phyloP scores from a whole-genome alignment of 345 rosid species.

The Sisymbrium irio region DNA sequence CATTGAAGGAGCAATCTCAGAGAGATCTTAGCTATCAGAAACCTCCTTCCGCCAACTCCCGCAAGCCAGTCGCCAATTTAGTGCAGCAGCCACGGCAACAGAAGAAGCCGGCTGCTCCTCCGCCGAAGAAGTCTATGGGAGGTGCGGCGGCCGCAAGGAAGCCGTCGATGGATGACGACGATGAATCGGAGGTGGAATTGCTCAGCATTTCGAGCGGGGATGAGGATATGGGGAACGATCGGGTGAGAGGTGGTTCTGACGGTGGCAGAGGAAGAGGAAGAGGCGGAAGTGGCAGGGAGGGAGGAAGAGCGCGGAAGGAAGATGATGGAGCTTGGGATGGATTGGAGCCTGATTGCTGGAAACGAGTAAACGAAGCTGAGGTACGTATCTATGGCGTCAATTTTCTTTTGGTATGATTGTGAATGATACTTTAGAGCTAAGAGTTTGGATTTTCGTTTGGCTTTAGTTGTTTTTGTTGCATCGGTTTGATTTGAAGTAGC shows the following conservation, averaged over 20 bases:
- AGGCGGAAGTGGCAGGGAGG: slow-evolving; percentile 34
- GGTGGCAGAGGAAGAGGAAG: slow-evolving; percentile 38
- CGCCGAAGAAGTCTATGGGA: slow-evolving; percentile 25
- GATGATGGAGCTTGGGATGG: slow-evolving; percentile 81
- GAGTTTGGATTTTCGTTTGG: not conserved
- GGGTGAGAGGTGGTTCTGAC: slow-evolving; percentile 31
- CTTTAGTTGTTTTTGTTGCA: not conserved
- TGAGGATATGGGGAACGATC: slow-evolving; percentile 60
- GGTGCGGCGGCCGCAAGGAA: slow-evolving; percentile 35
- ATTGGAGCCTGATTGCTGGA: slow-evolving; percentile 90
- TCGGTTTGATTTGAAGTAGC: not conserved
- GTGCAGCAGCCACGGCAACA: slow-evolving; percentile 50
- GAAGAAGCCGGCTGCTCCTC: slow-evolving; percentile 30
- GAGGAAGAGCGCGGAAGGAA: slow-evolving; percentile 45
- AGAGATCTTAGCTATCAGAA: slow-evolving; percentile 69
- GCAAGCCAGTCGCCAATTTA: slow-evolving; percentile 73
- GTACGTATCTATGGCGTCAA: slow-evolving; percentile 30
- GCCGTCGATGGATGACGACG: slow-evolving; percentile 59
- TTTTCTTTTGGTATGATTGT: not conserved
- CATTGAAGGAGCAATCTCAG: slow-evolving; percentile 78
- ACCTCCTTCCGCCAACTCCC: slow-evolving; percentile 37
- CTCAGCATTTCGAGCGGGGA: slow-evolving; percentile 98
- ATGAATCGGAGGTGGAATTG: slow-evolving; percentile 96
- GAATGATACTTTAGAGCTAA: not conserved
- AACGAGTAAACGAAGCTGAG: slow-evolving; percentile 87